Base-by-base conservation (phyloP, 2,329 filamentous ascomycete genomes). In the Orbilia brochopaga region DNA sequence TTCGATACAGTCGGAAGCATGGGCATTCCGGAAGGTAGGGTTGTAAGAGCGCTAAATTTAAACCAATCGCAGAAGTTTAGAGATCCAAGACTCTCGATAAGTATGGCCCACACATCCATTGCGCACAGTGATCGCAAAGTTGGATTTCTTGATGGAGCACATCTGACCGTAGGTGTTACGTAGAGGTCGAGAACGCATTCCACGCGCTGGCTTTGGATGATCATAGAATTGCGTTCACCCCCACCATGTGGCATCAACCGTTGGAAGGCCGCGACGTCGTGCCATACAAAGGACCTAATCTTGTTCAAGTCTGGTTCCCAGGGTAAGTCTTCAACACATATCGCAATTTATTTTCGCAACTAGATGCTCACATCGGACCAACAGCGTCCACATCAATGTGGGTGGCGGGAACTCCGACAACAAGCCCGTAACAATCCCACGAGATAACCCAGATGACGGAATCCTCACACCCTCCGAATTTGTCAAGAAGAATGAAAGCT, bases 221-320 rank as follows among this genome's bases (percentile, higher is more conserved):
- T 65, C 77, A 78, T 40, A 76, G 79, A 17, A 75, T 75, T 8
- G 81, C 83, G 0, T 86, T 84, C 73, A 79, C 79, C 0, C 84
- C 84, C 0, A 83, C 83, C 0, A 76, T 85, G 0, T 86, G 83
- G 83, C 81, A 83, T 57, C 80, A 83, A 35, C 80, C 81, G 5
- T 62, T 73, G 7, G 70, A 74, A 8, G 73, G 73, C 62, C 19
- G 76, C 46, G 70, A 74, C 32, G 74, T 77, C n/a, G 77, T 58
- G 7, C 52, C 30, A 54, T 64, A 58, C 65, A 52, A 19, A 55
- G 48, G 55, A 6, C 67, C 69, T 1, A 72, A 72, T 24, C 60
- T 72, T 17, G 35, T 60, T 4, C 69, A 65, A 57, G 63, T 73
- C 37, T 73, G 61, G 69, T 73, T 73, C 40, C 69, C 69, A 10